These are phyloP conservation scores for Extremus antarcticus DNA, from an alignment of 495 filamentous ascomycete genomes.

Conservation along the genomic window DNA sequence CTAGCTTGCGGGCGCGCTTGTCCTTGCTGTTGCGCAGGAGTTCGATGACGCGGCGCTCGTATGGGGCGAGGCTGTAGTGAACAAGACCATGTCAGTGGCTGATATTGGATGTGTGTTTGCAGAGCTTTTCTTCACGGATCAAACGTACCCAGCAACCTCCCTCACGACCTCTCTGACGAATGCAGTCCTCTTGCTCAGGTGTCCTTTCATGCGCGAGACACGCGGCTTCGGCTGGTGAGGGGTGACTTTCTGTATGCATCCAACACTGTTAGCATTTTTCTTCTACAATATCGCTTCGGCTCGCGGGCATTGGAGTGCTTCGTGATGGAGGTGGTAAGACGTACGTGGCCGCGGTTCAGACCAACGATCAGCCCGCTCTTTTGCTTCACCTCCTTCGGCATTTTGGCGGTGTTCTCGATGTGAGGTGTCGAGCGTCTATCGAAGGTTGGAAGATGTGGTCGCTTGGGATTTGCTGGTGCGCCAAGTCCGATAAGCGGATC, in stretches of 20 bases:
- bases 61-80: conserved; percentile 66
- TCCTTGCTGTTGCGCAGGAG: conserved; percentile 97
- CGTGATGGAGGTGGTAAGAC: conserved; percentile 26
- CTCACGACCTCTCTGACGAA: conserved; percentile 93
- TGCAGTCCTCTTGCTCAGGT: conserved; percentile 80
- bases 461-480: too few species aligned
- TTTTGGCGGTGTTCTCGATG: conserved; percentile 17
- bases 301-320: background rate
- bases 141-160: conserved; percentile 76
- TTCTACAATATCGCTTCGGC: background rate
- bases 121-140: background rate
- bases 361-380: conserved; percentile 53
- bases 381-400: conserved; percentile 31
- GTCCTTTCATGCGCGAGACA: conserved; percentile 81
- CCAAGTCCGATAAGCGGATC: too few species aligned
- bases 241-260: conserved; percentile 70
- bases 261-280: conserved; percentile 31
- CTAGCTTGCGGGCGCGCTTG: conserved; percentile 97
- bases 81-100: conserved; percentile 3
- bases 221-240: conserved; percentile 72
- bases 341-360: conserved; percentile 83
- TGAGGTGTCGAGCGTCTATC: conserved; percentile 2
- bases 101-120: background rate
- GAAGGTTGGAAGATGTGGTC: background rate
- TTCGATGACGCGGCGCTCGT: conserved; percentile 97